phyloP scores from a whole-genome alignment of 371 early-diverging fungal genomes.

The Thermomucor indicae-seudaticae region DNA sequence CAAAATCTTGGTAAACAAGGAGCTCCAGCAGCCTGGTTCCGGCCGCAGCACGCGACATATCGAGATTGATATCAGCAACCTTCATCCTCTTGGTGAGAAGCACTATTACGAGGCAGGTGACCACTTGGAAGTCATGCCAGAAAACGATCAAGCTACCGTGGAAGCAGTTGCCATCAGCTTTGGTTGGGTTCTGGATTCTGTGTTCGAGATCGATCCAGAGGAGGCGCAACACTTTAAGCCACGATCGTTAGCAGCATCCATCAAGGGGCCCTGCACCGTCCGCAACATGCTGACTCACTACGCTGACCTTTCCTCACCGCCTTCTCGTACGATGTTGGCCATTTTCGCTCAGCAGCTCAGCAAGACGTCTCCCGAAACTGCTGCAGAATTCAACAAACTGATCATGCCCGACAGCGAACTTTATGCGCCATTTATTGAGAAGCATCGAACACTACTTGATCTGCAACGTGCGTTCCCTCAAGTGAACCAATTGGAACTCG shows the following conservation, averaged over 20 bases:
- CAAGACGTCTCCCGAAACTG: conserved; percentile 27
- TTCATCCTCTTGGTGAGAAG: conserved; percentile 21
- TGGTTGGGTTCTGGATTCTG: conserved; percentile 50
- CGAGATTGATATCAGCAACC: conserved; percentile 33
- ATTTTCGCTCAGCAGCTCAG: conserved; percentile 39
- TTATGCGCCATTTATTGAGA: conserved; percentile 37
- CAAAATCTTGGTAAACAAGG: conserved; percentile 18
- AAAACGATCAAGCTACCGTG: conserved; percentile 31
- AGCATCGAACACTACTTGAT: conserved; percentile 45
- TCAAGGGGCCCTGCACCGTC: conserved; percentile 45
- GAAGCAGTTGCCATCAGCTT: conserved; percentile 42
- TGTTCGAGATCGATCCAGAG: conserved; percentile 42
- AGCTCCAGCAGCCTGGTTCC: conserved; percentile 31
- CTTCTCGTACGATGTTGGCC: conserved; percentile 38
- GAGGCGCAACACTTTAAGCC: conserved; percentile 30
- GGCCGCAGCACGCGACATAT: conserved; percentile 46
- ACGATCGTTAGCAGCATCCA: conserved; percentile 43
- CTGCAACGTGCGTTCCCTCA: conserved; percentile 38
- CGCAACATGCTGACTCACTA: conserved; percentile 45
- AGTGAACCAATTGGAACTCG: conserved; percentile 39
- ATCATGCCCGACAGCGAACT: conserved; percentile 38
- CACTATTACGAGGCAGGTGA: conserved; percentile 47
- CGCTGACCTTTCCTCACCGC: conserved; percentile 46
- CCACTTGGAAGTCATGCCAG: conserved; percentile 53
- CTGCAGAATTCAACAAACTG: conserved; percentile 26